phyloP scores from a whole-genome alignment of 1,139 yeast genomes.

The Wickerhamiella infanticola region DNA sequence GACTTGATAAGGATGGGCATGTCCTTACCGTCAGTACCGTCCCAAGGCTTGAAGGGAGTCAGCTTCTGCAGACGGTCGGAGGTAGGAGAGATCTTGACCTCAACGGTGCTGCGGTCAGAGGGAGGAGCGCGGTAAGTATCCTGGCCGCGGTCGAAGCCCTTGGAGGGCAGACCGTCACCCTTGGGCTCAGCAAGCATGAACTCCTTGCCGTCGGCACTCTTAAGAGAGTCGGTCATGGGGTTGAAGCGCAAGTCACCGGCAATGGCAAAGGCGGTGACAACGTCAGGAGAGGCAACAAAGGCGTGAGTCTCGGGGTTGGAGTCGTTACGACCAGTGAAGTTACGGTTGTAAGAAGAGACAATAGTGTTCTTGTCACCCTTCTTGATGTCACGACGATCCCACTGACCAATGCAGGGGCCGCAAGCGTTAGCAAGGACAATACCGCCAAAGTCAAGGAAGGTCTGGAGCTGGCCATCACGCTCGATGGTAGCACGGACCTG shows the following conservation, averaged over 20 bases:
- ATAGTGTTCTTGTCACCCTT: constrained; percentile 98
- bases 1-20: constrained; percentile 95
- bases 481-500: constrained; percentile 95
- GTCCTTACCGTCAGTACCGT: constrained; percentile 81
- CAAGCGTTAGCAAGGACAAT: constrained; percentile 91
- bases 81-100: constrained; percentile 66
- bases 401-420: constrained; percentile 99
- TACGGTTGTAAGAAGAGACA: constrained; percentile 97
- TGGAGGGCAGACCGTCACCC: constrained; percentile 86
- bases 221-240: constrained; percentile 90
- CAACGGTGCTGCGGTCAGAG: constrained; percentile 59
- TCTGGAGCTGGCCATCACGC: constrained; percentile 74
- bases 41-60: constrained; percentile 88
- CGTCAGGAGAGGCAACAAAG: constrained; percentile 95
- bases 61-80: constrained; percentile 82
- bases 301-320: constrained; percentile 98
- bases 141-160: constrained; percentile 88
- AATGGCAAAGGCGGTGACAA: constrained; percentile 90
- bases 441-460: constrained; percentile 76
- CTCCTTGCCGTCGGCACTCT: constrained; percentile 90
- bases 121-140: constrained; percentile 99
- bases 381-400: constrained; percentile 96
- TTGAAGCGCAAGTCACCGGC: constrained; percentile 97
- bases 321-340: constrained; percentile 96
- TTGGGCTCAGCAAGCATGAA: constrained; percentile 80